Evolutionary conservation across 2,329 filamentous ascomycete genomes (phyloP).

Genomic region (Microsporum audouinii): DNA sequence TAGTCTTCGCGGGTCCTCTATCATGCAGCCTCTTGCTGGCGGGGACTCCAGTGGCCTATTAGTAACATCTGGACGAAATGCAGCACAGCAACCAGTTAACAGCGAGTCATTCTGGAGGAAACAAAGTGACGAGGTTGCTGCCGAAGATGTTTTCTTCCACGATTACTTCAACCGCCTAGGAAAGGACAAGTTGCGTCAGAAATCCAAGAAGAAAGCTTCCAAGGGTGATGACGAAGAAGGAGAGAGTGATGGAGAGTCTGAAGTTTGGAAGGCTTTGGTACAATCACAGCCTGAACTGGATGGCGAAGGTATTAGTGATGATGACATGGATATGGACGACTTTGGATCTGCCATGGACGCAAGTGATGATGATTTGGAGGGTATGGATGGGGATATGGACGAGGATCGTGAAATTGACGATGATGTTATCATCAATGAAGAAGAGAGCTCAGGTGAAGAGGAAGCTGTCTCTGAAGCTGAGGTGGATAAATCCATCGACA

Average conservation of each 20-base stretch:
- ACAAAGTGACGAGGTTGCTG: slow-evolving; percentile 74
- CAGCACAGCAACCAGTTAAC: slow-evolving; percentile 61
- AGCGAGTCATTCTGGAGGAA: slow-evolving; percentile 83
- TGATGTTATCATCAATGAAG: slow-evolving; percentile 13
- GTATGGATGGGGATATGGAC: slow-evolving; percentile 31
- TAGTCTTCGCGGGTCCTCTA: slow-evolving; percentile 63
- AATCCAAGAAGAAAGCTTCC: slow-evolving; percentile 43
- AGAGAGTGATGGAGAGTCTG: slow-evolving; percentile 56
- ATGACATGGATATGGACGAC: slow-evolving; percentile 46
- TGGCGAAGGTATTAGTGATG: slow-evolving; percentile 46
- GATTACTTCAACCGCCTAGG: slow-evolving; percentile 76
- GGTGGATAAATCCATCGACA: slow-evolving; percentile 36
- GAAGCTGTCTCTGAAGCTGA: slow-evolving; percentile 16
- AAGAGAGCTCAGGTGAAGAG: slow-evolving; percentile 9
- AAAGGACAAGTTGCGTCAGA: slow-evolving; percentile 49
- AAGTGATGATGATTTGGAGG: slow-evolving; percentile 35
- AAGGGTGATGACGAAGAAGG: slow-evolving; percentile 34
- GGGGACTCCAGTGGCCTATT: slow-evolving; percentile 50
- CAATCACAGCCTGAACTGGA: slow-evolving; percentile 68
- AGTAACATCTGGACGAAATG: slow-evolving; percentile 46
- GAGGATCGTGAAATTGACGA: slow-evolving; percentile 24
- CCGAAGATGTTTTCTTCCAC: slow-evolving; percentile 96
- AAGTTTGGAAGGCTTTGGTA: slow-evolving; percentile 87
- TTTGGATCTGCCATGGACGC: slow-evolving; percentile 42
- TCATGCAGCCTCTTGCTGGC: slow-evolving; percentile 86